Percentiles rank a stretch among this genome's conserved stretches.
Conservation (phyloP, 2,329 filamentous ascomycete species). For the Hysterium pulicare region DNA sequence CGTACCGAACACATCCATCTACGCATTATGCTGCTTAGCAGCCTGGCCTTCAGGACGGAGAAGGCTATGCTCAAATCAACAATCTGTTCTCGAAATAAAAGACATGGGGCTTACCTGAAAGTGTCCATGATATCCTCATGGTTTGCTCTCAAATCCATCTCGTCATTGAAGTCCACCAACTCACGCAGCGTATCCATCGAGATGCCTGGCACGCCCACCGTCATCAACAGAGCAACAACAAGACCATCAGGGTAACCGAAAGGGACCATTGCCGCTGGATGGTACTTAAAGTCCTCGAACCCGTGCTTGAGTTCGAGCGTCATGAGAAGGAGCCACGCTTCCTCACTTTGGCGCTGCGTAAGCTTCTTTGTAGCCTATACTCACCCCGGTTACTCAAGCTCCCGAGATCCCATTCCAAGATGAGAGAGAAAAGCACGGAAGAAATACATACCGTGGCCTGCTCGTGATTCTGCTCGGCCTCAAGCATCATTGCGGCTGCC, state of each 20-base stretch:
- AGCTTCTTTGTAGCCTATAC: not conserved
- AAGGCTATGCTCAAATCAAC: too few relatives aligned
- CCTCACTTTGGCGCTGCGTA: not conserved
- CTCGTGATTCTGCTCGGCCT: too few relatives aligned
- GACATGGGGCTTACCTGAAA: too few relatives aligned
- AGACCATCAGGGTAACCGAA: not conserved
- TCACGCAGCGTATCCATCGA: not conserved
- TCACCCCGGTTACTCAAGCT: too few relatives aligned
- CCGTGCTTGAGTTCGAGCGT: not conserved
- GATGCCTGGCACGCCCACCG: not conserved
- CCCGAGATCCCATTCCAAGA: not conserved
- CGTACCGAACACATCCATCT: too few relatives aligned
- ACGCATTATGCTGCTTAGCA: too few relatives aligned
- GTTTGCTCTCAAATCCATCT: too few relatives aligned
- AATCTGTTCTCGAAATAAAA: too few relatives aligned
- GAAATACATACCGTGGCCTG: not conserved
- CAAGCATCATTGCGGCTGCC: not conserved
- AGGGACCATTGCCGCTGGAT: not conserved
- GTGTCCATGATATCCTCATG: too few relatives aligned
- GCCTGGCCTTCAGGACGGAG: too few relatives aligned
- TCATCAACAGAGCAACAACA: not conserved
- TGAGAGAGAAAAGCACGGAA: not conserved
- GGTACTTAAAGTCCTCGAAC: not conserved
- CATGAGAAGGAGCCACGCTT: not conserved
- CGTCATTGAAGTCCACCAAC: not conserved